Base-by-base conservation (phyloP, 768 basidiomycete species). In the Daedalea quercina region DNA sequence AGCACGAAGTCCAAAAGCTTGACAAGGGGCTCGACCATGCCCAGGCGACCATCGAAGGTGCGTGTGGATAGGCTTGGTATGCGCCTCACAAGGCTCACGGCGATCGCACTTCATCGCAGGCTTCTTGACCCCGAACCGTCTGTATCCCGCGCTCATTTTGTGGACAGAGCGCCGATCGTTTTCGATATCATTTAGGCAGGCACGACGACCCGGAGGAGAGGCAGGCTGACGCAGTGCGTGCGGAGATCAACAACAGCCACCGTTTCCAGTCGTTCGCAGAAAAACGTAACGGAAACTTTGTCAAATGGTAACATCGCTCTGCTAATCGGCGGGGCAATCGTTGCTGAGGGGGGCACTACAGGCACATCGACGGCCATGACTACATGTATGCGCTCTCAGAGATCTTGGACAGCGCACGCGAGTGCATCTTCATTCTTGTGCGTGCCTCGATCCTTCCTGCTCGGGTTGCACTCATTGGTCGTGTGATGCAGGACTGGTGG, bases 341-440 rank as follows among this genome's bases (percentile, higher is more conserved):
- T 31, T 2, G 47, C 31, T 43, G 50, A 28, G 50, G 13, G 45
- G n/a, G 44, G 24, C 31, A 34, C 25, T 13, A 12, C 48, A 82
- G 86, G 85, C 92, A 94, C 64, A 78, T 95, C 44, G 94, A 95
- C 60, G 95, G 95, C 0, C 91, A 96, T 53, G 94, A 98, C 70
- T 98, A 95, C 67, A 89, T 97, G 79, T 97, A 87, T 80, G 94
- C 95, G 0, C 65, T 96, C 33, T 91, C 90, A 1, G 92, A 95
- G 69, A 75, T 94, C 69, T 75, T 97, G n/a, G 87, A 89, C 44
- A 79, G 72, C 31, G 90, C 90, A 2, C 78, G 77, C 53, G 88
- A 95, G 63, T 81, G 70, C 26, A 96, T 98, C 63, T 94, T 91
- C 68, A 96, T 98, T 57, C 60, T 89, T 57, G 94, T 86, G 51